Evolutionary conservation across 2,329 filamentous ascomycete species (phyloP), one percentile per base, ranked within the genome.

Genomic region (Colletotrichum tamarilloi): DNA sequence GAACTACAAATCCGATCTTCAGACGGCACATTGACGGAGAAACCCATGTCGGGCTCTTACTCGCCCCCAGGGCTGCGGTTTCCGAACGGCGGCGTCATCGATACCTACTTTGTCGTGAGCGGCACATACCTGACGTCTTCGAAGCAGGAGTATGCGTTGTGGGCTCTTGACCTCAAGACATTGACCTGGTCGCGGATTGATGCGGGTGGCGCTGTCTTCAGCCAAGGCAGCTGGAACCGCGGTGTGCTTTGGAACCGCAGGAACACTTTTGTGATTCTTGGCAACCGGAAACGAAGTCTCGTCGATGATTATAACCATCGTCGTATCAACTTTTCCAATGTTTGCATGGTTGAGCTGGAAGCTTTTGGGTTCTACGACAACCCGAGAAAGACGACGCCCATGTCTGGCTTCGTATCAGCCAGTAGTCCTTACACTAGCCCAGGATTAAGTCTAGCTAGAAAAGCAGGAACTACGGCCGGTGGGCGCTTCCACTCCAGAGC

Each of bases 251-350:
- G 97, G 97, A 94, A 94, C 79, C 90, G 96, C 56, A 90, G 97
- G 75, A 99, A 98, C 80, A 94, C 95, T 0, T 99, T 98, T 84
- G 95, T 98, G 42, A 96, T 99, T 75, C 87, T 99, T 49, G 97
- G 97, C 59, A 97, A 98, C 81, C 91, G 97, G 49, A 98, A 97
- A 82, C 89, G 97, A 75, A 98, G 94, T 77, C 87, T 99, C 38
- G 96, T 98, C 0, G 96, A 99, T 77, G 97, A 99, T 82, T 99
- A 99, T 83, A 98, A 98, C 80, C 97, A 98, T 79, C 93, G 97
- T 12, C 93, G 97, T 30, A 97, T 99, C 83, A 99, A 99, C 82
- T 99, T 98, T 81, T 94, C 94, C 11, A 97, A 99, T 79, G 92
- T 98, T 32, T 98, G 97, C 82, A 93, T 98, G 88, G 96, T 99